A percentile compares a stretch with the other conserved stretches of the same genome.
These are phyloP conservation scores for Coemansia sp. DNA, from an alignment of 192 early-diverging fungal species.

Conservation along the genomic window DNA sequence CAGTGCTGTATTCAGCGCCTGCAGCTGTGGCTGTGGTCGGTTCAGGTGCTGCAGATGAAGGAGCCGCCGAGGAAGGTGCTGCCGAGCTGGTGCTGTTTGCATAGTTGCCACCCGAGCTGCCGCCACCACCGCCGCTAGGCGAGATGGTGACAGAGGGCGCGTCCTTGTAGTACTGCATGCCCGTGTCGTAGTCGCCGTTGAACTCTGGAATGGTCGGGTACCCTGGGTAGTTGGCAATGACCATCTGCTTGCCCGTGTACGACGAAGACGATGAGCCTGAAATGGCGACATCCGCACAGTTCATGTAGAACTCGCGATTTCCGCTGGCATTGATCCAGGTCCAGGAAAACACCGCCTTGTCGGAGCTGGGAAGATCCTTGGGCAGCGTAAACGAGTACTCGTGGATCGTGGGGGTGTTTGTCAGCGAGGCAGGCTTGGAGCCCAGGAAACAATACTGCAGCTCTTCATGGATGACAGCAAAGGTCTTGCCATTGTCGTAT, in stretches of 20 bases:
- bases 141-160: slow-evolving; percentile 31
- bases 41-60: background rate
- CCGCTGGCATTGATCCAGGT: slow-evolving; percentile 64
- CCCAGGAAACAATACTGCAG: slow-evolving; percentile 34
- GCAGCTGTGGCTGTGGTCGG: background rate
- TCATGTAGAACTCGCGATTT: slow-evolving; percentile 54
- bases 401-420: slow-evolving; percentile 16
- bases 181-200: slow-evolving; percentile 32
- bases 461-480: slow-evolving; percentile 57
- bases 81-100: background rate
- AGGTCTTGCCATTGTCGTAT: slow-evolving; percentile 49
- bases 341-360: slow-evolving; percentile 60
- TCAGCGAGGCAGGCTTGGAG: slow-evolving; percentile 14
- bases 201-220: slow-evolving; percentile 57
- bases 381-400: slow-evolving; percentile 58
- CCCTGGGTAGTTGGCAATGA: slow-evolving; percentile 37
- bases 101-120: background rate
- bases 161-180: slow-evolving; percentile 28
- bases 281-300: slow-evolving; percentile 38
- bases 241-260: slow-evolving; percentile 34
- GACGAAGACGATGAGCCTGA: slow-evolving; percentile 21
- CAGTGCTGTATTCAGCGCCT: background rate
- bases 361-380: slow-evolving; percentile 46
- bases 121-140: slow-evolving; percentile 14
- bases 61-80: background rate